phyloP scores from a whole-genome alignment of 805 yeast species.

The Nakazawaea molendinolei region DNA sequence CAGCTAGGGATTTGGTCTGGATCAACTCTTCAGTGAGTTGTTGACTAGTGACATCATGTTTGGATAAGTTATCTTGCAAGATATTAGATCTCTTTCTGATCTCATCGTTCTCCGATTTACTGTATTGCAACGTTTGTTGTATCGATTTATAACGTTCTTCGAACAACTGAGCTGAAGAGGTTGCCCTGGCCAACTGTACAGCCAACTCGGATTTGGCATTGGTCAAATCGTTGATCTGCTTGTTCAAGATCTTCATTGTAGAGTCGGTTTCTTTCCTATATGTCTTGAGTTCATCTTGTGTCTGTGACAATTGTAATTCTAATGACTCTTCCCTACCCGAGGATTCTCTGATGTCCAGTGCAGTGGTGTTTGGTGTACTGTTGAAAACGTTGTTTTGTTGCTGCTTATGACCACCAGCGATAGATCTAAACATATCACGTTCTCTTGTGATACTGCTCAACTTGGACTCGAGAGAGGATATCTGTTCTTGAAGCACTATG shows the following conservation, averaged over 20 bases:
- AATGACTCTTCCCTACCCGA: constrained; percentile 21
- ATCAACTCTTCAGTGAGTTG: constrained; percentile 48
- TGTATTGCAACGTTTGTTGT: constrained; percentile 30
- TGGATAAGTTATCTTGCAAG: constrained; percentile 35
- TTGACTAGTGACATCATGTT: constrained; percentile 44
- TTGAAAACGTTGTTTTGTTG: constrained; percentile 13
- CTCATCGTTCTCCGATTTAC: constrained; percentile 39
- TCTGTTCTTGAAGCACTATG: constrained; percentile 50
- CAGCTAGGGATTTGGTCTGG: constrained; percentile 39
- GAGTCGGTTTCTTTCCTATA: constrained; percentile 32
- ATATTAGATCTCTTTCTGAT: constrained; percentile 30
- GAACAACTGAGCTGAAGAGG: constrained; percentile 45
- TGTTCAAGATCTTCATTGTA: constrained; percentile 43
- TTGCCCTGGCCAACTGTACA: constrained; percentile 44
- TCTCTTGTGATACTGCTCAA: constrained; percentile 53
- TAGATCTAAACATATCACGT: constrained; percentile 55
- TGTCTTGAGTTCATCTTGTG: constrained; percentile 32
- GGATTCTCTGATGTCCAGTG: constrained; percentile 13
- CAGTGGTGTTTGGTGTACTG: constrained; percentile 9
- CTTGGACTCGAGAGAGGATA: constrained; percentile 43
- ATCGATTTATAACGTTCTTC: constrained; percentile 43
- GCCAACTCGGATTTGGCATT: constrained; percentile 40
- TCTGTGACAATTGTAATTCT: constrained; percentile 24
- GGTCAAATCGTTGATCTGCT: constrained; percentile 32
- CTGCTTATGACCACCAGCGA: constrained; percentile 14